Evolutionary conservation across 495 filamentous ascomycete genomes (phyloP).

Genomic region (Penicilliopsis zonata): DNA sequence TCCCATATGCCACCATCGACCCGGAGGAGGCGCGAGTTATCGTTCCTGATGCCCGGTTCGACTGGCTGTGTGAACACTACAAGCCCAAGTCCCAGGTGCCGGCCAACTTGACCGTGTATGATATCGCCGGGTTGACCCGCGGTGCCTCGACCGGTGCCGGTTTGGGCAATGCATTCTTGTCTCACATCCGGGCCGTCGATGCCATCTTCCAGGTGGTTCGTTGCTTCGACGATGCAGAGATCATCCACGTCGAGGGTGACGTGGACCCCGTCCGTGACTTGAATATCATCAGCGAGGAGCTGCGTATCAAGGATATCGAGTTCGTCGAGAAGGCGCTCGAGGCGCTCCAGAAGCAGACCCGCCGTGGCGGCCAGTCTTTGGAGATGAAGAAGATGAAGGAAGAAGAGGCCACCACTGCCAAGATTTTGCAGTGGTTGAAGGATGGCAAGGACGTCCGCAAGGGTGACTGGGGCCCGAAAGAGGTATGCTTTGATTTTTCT

Average conservation of each 20-base stretch:
- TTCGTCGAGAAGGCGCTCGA: constrained; percentile 94
- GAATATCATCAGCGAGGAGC: constrained; percentile 91
- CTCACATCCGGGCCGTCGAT: constrained; percentile 97
- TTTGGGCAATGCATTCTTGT: constrained; percentile 96
- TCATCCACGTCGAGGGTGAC: constrained; percentile 98
- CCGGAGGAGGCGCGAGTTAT: constrained; percentile 97
- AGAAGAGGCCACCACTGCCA: constrained; percentile 85
- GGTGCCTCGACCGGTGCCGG: constrained; percentile 96
- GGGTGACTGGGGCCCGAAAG: constrained; percentile 81
- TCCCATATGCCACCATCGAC: constrained; percentile 97
- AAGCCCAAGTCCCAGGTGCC: constrained; percentile 93
- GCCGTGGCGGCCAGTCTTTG: constrained; percentile 85
- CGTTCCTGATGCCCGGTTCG: constrained; percentile 90
- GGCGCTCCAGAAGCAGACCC: constrained; percentile 79
- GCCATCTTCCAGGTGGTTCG: constrained; percentile 99
- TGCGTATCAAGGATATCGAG: constrained; percentile 97
- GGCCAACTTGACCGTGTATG: constrained; percentile 96
- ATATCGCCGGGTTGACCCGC: constrained; percentile 94
- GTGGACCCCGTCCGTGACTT: constrained; percentile 91
- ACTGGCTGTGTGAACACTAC: constrained; percentile 93
- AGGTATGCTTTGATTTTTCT: constrained; percentile 53
- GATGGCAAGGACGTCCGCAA: constrained; percentile 87
- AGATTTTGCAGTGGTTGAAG: constrained; percentile 69
- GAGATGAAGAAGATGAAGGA: constrained; percentile 98
- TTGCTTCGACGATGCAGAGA: constrained; percentile 98